Evolutionary conservation across 768 basidiomycete genomes (phyloP), one percentile per base, ranked within the genome.

Genomic region (button mushroom (Agaricus bisporus)): DNA sequence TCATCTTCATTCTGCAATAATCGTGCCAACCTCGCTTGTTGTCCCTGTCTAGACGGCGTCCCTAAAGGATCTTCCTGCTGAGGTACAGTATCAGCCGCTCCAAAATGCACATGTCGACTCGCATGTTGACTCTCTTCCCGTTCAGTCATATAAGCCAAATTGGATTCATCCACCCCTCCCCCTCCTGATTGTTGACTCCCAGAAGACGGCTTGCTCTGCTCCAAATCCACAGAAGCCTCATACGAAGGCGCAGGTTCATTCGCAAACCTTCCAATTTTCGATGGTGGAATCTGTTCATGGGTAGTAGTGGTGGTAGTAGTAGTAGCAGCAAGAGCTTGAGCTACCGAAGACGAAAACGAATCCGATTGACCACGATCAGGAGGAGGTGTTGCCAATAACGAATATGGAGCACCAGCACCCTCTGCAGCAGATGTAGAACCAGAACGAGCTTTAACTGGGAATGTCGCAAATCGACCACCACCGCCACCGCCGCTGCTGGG

Each of bases 401-500:
- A 60, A 20, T 10, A 54, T 56, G 12, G 48, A 55, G 10, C 26
- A 36, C 18, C 18, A 43, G 49, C 56, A 37, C 20, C 49, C 6
- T 45, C 26, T 15, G 28, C 51, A 4, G 41, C 49, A 7, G 28
- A 36, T 36, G 22, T 22, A 4, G 56, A 57, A 6, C 51, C 57
- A 36, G 59, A 64, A 47, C 64, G 60, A 52, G 66, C 64, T 55
- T 79, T 75, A 15, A 78, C 74, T 0, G 85, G 86, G 67, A 88
- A 80, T 1, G 88, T 89, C 22, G 83, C 82, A 60, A 86, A 88
- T 14, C 81, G 74, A 0, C 77, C 77, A 1, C 76, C 77, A 9
- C 60, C 59, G n/a, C n/a, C n/a, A n/a, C n/a, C n/a, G n/a, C n/a
- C n/a, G n/a, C n/a, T n/a, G n/a, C n/a, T n/a, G n/a, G n/a, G n/a